Conservation (phyloP, 2,329 filamentous ascomycete species). For the Trichoderma lentiforme region DNA sequence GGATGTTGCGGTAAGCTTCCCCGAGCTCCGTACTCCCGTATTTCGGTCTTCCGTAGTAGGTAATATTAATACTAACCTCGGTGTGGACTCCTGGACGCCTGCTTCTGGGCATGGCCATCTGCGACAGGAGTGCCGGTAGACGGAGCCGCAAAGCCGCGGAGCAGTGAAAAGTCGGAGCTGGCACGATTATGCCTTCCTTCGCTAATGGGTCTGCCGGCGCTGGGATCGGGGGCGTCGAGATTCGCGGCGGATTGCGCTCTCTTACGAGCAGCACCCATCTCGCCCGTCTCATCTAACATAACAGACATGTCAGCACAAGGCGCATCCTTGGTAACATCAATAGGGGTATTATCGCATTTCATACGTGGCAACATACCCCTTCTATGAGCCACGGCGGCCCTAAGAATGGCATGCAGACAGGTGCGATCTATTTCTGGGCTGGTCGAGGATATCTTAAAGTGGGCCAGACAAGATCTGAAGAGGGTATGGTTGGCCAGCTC, state of each 20-base stretch:
- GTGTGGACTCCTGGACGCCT: conserved; percentile 34
- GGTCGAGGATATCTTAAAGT: conserved; percentile 69
- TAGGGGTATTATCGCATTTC: background rate
- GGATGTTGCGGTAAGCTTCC: conserved; percentile 5
- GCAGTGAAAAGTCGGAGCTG: conserved; percentile 65
- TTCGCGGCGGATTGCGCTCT: conserved; percentile 61
- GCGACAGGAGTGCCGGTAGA: conserved; percentile 47
- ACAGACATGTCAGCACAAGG: background rate
- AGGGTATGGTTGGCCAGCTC: conserved; percentile 59
- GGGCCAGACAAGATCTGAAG: conserved; percentile 67
- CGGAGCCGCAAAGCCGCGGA: conserved; percentile 51
- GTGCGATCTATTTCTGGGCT: conserved; percentile 69
- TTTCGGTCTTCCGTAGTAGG: background rate
- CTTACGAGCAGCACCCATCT: conserved; percentile 44
- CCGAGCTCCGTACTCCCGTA: background rate
- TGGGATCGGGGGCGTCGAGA: conserved; percentile 53
- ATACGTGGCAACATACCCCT: conserved; percentile 55
- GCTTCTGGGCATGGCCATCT: conserved; percentile 30
- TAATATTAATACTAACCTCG: conserved; percentile 24
- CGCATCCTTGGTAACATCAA: background rate
- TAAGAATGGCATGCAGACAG: conserved; percentile 72
- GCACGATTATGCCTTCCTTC: conserved; percentile 66
- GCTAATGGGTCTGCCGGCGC: conserved; percentile 52
- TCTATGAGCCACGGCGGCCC: conserved; percentile 64
- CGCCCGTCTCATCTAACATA: conserved; percentile 38